A percentile compares a stretch with the other conserved stretches of the same genome.
These are phyloP conservation scores for Vaccinium corymbosum DNA, from an alignment of 148 eudicot genomes.

Conservation along the genomic window DNA sequence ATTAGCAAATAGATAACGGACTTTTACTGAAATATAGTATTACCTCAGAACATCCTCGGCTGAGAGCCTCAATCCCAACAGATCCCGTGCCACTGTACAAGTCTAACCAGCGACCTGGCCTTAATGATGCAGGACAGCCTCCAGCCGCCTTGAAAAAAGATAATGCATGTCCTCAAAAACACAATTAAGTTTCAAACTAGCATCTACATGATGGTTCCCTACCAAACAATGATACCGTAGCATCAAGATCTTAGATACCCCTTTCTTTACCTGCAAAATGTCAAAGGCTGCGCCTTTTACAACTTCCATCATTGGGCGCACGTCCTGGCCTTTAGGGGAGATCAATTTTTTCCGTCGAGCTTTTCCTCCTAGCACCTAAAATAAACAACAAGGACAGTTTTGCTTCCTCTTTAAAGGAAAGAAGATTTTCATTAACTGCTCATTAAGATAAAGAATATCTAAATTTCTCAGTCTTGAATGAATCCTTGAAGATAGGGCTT, in stretches of 20 bases:
- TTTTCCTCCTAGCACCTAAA: slow-evolving; percentile 79
- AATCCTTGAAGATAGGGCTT: neutral
- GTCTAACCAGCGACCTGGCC: slow-evolving; percentile 95
- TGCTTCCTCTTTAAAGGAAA: neutral
- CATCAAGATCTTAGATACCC: no score
- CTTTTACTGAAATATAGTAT: neutral
- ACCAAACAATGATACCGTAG: neutral
- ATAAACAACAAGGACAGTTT: slow-evolving; percentile 16
- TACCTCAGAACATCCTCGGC: slow-evolving; percentile 94
- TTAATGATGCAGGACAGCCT: slow-evolving; percentile 76
- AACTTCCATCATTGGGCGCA: slow-evolving; percentile 98
- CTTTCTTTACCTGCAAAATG: slow-evolving; percentile 67
- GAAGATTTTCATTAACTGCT: neutral
- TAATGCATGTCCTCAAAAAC: neutral
- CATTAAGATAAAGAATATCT: slow-evolving; percentile 6
- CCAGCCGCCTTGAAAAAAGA: slow-evolving; percentile 63
- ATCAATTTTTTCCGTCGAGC: slow-evolving; percentile 85
- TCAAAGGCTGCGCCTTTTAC: slow-evolving; percentile 88
- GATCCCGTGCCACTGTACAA: slow-evolving; percentile 95
- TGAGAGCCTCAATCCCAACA: slow-evolving; percentile 93
- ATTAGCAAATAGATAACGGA: neutral
- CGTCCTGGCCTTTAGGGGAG: slow-evolving; percentile 81
- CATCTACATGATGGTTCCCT: neutral
- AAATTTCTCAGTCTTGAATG: neutral
- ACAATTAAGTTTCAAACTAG: neutral